Percentiles rank a stretch among this genome's conserved stretches.
Conservation (phyloP, 2,329 filamentous ascomycete species). For the Penicillium rolfsii region DNA sequence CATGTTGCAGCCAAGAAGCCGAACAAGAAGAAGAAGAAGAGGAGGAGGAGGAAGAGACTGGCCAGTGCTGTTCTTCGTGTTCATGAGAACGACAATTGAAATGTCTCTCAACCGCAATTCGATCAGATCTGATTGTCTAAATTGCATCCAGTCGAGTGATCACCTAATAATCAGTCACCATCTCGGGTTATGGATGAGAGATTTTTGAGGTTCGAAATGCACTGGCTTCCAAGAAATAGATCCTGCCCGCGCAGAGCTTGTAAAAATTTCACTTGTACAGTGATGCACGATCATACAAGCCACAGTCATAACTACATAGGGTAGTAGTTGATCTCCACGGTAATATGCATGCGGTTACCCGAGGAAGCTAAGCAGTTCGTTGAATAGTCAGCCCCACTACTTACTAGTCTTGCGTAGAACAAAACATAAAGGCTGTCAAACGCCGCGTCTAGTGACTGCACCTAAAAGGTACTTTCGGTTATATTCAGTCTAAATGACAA, state of each 20-base stretch:
- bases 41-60: neutral
- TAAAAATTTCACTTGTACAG: neutral
- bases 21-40: neutral
- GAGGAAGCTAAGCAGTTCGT: neutral
- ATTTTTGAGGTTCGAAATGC: neutral
- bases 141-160: too few relatives aligned
- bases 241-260: neutral
- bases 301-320: neutral
- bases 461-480: neutral
- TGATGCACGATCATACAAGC: neutral
- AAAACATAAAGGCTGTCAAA: neutral
- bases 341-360: neutral
- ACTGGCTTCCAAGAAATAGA: too few relatives aligned
- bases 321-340: neutral
- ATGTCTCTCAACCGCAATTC: neutral
- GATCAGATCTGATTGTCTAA: neutral
- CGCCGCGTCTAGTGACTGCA: neutral
- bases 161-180: neutral
- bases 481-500: neutral
- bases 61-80: neutral
- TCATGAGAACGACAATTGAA: neutral
- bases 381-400: neutral
- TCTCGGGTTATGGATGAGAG: neutral
- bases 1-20: conserved; percentile 15
- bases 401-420: neutral